Percentiles rank a stretch among this genome's conserved stretches.
These are phyloP conservation scores for Starmerella floris DNA, from an alignment of 805 yeast genomes.

Conservation along the genomic window DNA sequence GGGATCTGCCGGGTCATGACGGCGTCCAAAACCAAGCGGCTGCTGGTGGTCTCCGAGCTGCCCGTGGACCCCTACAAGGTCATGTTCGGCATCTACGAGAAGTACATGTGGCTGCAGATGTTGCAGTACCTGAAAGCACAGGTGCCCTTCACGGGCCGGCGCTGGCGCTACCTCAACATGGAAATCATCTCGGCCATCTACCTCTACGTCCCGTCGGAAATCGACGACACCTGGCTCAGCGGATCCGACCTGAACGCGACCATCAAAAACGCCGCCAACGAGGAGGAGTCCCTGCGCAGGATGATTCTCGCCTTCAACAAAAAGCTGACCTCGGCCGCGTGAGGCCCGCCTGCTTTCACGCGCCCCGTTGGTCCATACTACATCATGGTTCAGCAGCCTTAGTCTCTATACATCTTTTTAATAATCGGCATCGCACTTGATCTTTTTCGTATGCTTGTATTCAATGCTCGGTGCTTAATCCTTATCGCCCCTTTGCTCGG, in stretches of 20 bases:
- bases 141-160: slow-evolving; percentile 81
- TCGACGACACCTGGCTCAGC: slow-evolving; percentile 73
- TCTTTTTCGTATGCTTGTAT: no score
- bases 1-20: slow-evolving; percentile 44
- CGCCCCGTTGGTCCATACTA: no score
- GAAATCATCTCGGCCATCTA: slow-evolving; percentile 81
- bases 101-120: slow-evolving; percentile 51
- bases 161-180: slow-evolving; percentile 91
- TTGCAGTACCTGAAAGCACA: slow-evolving; percentile 62
- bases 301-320: slow-evolving; percentile 54
- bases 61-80: slow-evolving; percentile 52
- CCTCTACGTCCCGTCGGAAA: slow-evolving; percentile 52
- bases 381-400: no score
- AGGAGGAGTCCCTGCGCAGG: slow-evolving; percentile 73
- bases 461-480: no score
- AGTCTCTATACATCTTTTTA: no score
- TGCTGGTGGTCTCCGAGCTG: slow-evolving; percentile 43
- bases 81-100: slow-evolving; percentile 47
- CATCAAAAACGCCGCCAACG: slow-evolving; percentile 62
- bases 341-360: no score
- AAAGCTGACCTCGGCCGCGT: no score
- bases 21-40: slow-evolving; percentile 59
- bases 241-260: slow-evolving; percentile 70
- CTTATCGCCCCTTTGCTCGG: no score
- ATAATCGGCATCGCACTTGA: no score